Evolutionary conservation across 192 early-diverging fungal species (phyloP).

Genomic region (Pilaira anomala): DNA sequence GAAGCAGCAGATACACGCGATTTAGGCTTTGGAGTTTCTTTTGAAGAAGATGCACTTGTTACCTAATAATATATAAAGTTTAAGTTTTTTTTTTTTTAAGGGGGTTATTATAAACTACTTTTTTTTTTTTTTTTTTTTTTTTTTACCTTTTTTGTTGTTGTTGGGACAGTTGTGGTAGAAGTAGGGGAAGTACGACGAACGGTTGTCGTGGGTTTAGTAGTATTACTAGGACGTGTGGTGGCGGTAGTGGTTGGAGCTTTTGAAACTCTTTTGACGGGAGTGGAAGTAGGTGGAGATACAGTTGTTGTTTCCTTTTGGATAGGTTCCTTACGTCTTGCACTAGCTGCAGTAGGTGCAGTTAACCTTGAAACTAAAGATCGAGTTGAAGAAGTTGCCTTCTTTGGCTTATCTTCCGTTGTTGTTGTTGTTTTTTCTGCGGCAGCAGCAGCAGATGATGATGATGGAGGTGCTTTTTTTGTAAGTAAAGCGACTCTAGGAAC

Average conservation of each 20-base stretch:
- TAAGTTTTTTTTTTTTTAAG: conserved; percentile 1
- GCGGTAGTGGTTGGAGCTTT: conserved; percentile 1
- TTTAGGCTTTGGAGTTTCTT: neutral
- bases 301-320: neutral
- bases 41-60: neutral
- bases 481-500: conserved; percentile 23
- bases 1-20: too few relatives aligned
- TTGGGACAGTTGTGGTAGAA: neutral
- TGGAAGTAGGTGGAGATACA: conserved; percentile 3
- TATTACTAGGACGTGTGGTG: neutral
- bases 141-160: conserved; percentile 13
- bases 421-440: conserved; percentile 7
- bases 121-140: neutral
- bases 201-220: neutral
- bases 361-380: conserved; percentile 13
- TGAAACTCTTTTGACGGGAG: conserved; percentile 2
- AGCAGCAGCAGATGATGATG: too few relatives aligned
- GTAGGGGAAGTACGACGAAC: conserved; percentile 6
- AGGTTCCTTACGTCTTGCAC: conserved; percentile 13
- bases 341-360: conserved; percentile 24
- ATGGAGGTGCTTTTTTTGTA: conserved; percentile 1
- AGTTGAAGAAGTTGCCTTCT: neutral
- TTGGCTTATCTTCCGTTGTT: neutral
- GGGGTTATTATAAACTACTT: too few relatives aligned
- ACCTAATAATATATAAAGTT: neutral